A percentile compares a stretch with the other conserved stretches of the same genome.
Evolutionary conservation across 257 asterid genomes (phyloP).

Genomic region (Penstemon newberryi): DNA sequence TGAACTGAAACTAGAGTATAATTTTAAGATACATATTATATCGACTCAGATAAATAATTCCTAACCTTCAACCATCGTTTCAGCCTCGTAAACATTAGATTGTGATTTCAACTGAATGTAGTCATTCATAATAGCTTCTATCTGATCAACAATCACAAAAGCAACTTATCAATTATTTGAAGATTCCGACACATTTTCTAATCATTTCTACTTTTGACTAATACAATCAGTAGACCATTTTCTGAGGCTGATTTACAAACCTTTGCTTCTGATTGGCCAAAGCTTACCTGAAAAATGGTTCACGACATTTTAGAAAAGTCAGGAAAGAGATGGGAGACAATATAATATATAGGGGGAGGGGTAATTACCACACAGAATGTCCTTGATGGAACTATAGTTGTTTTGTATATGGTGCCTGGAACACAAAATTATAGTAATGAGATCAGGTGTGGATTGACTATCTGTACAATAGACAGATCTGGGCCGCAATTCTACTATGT

Average conservation of each 20-base stretch:
- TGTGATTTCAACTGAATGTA: constrained; percentile 78
- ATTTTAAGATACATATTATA: not conserved
- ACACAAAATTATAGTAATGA: constrained; percentile 18
- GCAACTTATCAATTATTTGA: not conserved
- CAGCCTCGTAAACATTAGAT: constrained; percentile 73
- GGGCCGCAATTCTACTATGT: not conserved
- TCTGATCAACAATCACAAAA: constrained; percentile 47
- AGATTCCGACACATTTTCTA: constrained; percentile 10
- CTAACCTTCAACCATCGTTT: constrained; percentile 93
- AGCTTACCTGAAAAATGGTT: constrained; percentile 64
- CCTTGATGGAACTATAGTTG: constrained; percentile 81
- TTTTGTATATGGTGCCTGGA: constrained; percentile 81
- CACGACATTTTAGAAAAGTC: constrained; percentile 8
- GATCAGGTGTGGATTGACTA: constrained; percentile 24
- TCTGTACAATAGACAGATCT: constrained; percentile 4
- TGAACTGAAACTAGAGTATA: constrained; percentile 16
- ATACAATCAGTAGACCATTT: constrained; percentile 6
- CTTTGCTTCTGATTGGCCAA: constrained; percentile 96
- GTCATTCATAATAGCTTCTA: constrained; percentile 90
- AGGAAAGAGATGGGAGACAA: constrained; percentile 12
- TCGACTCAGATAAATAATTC: constrained; percentile 7
- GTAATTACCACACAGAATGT: constrained; percentile 87
- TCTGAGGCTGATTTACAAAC: constrained; percentile 40
- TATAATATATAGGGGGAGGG: constrained; percentile 5
- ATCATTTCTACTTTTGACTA: not conserved